phyloP scores from a whole-genome alignment of 108 stramenopile species.

The Cylindrotheca closterium region DNA sequence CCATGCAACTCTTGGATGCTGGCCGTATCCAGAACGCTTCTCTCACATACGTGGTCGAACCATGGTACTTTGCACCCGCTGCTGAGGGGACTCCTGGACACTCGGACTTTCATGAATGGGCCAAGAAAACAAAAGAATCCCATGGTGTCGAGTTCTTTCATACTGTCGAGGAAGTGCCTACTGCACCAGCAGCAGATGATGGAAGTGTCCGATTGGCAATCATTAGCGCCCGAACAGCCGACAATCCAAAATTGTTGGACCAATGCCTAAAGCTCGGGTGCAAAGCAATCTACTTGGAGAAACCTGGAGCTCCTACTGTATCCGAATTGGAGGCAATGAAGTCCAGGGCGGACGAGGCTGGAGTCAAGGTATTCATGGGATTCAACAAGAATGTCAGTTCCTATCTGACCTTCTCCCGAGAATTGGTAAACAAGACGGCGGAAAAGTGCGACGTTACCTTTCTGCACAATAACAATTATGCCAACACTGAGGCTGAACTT shows the following conservation, averaged over 20 bases:
- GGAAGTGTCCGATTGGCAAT: slow-evolving; percentile 32
- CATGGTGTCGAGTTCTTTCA: slow-evolving; percentile 40
- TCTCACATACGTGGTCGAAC: slow-evolving; percentile 61
- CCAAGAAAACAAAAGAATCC: slow-evolving; percentile 18
- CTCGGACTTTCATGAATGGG: slow-evolving; percentile 40
- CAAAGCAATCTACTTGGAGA: slow-evolving; percentile 72
- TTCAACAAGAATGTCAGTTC: slow-evolving; percentile 88
- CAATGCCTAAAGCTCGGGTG: slow-evolving; percentile 49
- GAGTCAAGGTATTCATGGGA: slow-evolving; percentile 70
- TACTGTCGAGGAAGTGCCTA: slow-evolving; percentile 44
- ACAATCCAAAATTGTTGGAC: slow-evolving; percentile 67
- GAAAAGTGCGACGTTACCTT: slow-evolving; percentile 50
- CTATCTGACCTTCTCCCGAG: slow-evolving; percentile 56
- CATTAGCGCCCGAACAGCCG: slow-evolving; percentile 69
- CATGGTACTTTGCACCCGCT: slow-evolving; percentile 57
- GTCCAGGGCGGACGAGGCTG: slow-evolving; percentile 27
- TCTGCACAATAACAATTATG: slow-evolving; percentile 85
- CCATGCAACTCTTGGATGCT: slow-evolving; percentile 63
- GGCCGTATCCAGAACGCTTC: slow-evolving; percentile 29
- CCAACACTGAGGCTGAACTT: slow-evolving; percentile 37
- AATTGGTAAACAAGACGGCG: slow-evolving; percentile 30
- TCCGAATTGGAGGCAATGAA: slow-evolving; percentile 62
- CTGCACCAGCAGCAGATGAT: slow-evolving; percentile 8
- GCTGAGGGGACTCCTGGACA: slow-evolving; percentile 35
- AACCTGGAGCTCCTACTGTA: slow-evolving; percentile 87